Conservation (phyloP, 129 eudicot genomes). For the Calendula officinalis region DNA sequence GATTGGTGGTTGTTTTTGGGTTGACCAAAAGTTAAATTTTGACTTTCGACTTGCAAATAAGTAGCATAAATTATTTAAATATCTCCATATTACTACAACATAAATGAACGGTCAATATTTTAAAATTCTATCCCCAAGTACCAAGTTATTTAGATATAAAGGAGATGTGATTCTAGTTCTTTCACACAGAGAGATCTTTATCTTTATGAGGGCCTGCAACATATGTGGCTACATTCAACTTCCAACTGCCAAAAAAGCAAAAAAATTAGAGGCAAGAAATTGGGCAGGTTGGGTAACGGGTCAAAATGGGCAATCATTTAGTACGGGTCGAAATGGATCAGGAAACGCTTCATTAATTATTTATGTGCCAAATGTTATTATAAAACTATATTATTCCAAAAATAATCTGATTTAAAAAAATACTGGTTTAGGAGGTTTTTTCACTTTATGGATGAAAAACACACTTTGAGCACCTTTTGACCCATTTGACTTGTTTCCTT, state of each 20-base stretch:
- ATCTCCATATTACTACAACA: conserved; percentile 19
- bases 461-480: too few relatives aligned
- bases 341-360: neutral
- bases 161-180: neutral
- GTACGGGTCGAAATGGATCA: neutral
- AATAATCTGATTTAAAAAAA: neutral
- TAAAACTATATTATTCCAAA: neutral
- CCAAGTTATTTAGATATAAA: conserved; percentile 5
- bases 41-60: conserved; percentile 2
- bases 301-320: neutral
- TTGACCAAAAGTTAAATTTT: neutral
- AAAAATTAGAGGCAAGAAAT: neutral
- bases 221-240: conserved; percentile 44
- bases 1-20: too few relatives aligned
- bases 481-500: too few relatives aligned
- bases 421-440: too few relatives aligned
- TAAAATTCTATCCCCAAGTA: neutral
- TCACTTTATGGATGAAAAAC: too few relatives aligned
- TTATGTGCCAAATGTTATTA: neutral
- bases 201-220: conserved; percentile 62
- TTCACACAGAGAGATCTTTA: neutral
- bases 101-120: neutral
- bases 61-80: neutral
- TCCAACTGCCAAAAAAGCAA: conserved; percentile 39
- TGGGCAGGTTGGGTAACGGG: neutral